A percentile compares a stretch with the other conserved stretches of the same genome.
Evolutionary conservation across 306 rosid species (phyloP).

Genomic region (Cucurbita moschata): DNA sequence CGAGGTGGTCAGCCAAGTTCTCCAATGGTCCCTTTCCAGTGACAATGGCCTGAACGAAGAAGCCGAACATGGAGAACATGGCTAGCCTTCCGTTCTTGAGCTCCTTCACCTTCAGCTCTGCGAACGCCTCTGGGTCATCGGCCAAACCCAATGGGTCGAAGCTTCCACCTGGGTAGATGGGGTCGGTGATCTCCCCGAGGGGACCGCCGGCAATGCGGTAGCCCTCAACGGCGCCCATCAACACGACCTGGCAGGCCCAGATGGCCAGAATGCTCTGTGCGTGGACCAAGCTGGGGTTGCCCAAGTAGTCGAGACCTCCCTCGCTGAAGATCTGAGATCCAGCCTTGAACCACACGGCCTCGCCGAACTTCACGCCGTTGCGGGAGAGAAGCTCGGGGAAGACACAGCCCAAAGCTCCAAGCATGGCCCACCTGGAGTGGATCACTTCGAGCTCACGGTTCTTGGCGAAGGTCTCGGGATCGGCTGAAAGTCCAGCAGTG

Average conservation of each 20-base stretch:
- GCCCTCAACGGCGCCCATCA: conserved; percentile 92
- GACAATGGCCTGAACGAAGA: conserved; percentile 85
- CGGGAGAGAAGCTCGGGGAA: conserved; percentile 80
- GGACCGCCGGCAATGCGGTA: conserved; percentile 87
- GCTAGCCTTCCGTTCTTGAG: conserved; percentile 79
- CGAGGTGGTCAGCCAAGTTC: conserved; percentile 85
- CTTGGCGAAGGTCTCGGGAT: conserved; percentile 72
- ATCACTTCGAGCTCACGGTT: conserved; percentile 76
- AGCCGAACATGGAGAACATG: conserved; percentile 91
- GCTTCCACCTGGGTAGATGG: conserved; percentile 93
- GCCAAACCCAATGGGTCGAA: conserved; percentile 93
- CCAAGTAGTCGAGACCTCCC: conserved; percentile 93
- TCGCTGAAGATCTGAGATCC: conserved; percentile 85
- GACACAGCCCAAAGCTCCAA: conserved; percentile 70
- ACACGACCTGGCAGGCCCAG: conserved; percentile 61
- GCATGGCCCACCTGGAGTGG: conserved; percentile 89
- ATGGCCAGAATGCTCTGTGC: conserved; percentile 93
- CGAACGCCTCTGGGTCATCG: conserved; percentile 90
- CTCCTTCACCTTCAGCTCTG: conserved; percentile 88
- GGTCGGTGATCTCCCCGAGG: conserved; percentile 70
- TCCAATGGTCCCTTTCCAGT: conserved; percentile 84
- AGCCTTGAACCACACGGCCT: conserved; percentile 91
- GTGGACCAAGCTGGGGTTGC: conserved; percentile 79
- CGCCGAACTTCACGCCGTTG: conserved; percentile 74
- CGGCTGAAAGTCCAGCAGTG: conserved; percentile 86